phyloP scores from a whole-genome alignment of 164 flowering plant genomes.

The Dillenia suffruticosa region DNA sequence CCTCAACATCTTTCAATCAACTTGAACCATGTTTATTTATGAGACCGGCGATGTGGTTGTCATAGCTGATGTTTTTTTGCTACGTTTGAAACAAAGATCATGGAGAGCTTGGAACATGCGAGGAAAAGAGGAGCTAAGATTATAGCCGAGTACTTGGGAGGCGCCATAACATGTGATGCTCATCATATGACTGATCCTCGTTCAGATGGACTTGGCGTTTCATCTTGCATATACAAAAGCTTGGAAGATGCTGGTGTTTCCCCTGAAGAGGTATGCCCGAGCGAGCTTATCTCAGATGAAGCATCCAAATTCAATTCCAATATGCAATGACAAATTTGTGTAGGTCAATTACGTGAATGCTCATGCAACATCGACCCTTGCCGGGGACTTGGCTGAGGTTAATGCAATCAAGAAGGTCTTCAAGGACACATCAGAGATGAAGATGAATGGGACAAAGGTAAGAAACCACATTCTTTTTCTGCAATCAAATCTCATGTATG shows the following conservation, averaged over 20 bases:
- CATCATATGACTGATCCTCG: conserved; percentile 79
- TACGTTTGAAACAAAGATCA: conserved; percentile 24
- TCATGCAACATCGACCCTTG: conserved; percentile 69
- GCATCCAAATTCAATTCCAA: not conserved
- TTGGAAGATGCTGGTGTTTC: conserved; percentile 62
- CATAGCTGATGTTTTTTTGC: not conserved
- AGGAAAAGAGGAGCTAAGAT: conserved; percentile 59
- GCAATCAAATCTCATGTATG: not conserved
- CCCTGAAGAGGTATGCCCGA: conserved; percentile 52
- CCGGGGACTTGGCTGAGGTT: conserved; percentile 66
- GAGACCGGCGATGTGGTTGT: not conserved
- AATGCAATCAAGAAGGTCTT: conserved; percentile 65
- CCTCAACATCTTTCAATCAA: not conserved
- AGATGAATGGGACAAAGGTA: conserved; percentile 69
- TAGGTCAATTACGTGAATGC: conserved; percentile 67
- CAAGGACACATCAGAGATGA: conserved; percentile 57
- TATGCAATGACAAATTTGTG: not conserved
- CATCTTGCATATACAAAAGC: conserved; percentile 60
- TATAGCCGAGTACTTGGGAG: conserved; percentile 64
- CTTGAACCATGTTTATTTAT: not conserved
- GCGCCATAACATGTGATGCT: conserved; percentile 63
- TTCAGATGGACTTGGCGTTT: conserved; percentile 65
- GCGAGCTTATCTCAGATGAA: not conserved
- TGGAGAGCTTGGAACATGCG: conserved; percentile 75
- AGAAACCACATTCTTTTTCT: conserved; percentile 8